A percentile compares a stretch with the other conserved stretches of the same genome.
Evolutionary conservation across 805 yeast species (phyloP).

Genomic region (Candida sakaeoensis): DNA sequence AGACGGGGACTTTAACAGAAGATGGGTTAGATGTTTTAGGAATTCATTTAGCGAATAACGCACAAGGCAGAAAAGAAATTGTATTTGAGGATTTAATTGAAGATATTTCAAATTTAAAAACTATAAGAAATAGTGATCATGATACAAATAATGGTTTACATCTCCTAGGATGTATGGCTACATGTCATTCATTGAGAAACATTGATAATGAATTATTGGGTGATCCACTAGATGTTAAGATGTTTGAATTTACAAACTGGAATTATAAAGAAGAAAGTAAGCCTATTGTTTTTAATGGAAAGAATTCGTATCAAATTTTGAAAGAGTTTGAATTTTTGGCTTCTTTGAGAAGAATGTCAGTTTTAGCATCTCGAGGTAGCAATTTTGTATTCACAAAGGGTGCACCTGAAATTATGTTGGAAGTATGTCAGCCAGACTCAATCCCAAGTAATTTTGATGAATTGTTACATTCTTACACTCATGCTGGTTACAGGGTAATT

Average conservation of each 20-base stretch:
- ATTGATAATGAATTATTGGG: slow-evolving; percentile 83
- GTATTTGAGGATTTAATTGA: slow-evolving; percentile 28
- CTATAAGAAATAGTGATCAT: slow-evolving; percentile 13
- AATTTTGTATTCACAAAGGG: slow-evolving; percentile 68
- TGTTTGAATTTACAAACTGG: slow-evolving; percentile 91
- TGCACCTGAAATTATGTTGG: slow-evolving; percentile 91
- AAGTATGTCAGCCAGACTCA: slow-evolving; percentile 66
- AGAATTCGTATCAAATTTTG: slow-evolving; percentile 26
- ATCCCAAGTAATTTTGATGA: slow-evolving; percentile 76
- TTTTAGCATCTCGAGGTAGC: slow-evolving; percentile 42
- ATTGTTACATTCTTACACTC: slow-evolving; percentile 79
- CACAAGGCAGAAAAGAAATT: slow-evolving; percentile 36
- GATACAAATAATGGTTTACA: slow-evolving; percentile 27
- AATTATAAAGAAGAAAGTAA: slow-evolving; percentile 57
- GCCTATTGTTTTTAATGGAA: slow-evolving; percentile 14
- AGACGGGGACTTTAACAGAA: slow-evolving; percentile 96
- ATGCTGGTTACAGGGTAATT: slow-evolving; percentile 90
- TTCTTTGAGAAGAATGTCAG: slow-evolving; percentile 86
- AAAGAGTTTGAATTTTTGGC: slow-evolving; percentile 81
- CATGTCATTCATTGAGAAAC: slow-evolving; percentile 83
- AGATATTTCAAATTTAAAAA: slow-evolving; percentile 11
- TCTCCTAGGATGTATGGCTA: slow-evolving; percentile 49
- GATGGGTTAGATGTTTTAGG: slow-evolving; percentile 90
- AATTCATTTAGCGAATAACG: slow-evolving; percentile 41
- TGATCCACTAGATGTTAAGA: slow-evolving; percentile 88